These are phyloP conservation scores for Linum trigynum DNA, from an alignment of 345 rosid genomes.

Conservation along the genomic window DNA sequence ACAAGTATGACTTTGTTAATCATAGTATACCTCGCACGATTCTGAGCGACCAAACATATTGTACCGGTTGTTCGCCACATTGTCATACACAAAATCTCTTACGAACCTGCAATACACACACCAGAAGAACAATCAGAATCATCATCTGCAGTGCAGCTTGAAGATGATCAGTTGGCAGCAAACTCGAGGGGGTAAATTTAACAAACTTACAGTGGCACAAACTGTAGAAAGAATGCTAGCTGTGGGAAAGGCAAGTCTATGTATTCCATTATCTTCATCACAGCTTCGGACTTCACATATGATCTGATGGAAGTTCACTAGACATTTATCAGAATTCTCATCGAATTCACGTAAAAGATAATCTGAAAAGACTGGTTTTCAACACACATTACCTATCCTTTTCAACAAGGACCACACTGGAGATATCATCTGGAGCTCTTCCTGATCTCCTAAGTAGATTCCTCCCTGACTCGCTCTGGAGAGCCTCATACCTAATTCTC, in stretches of 20 bases:
- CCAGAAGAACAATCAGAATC: not conserved
- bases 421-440: constrained; percentile 92
- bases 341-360: not conserved
- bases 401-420: constrained; percentile 81
- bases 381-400: constrained; percentile 42
- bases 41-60: constrained; percentile 67
- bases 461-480: constrained; percentile 79
- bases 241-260: constrained; percentile 80
- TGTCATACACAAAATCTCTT: constrained; percentile 65
- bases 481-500: constrained; percentile 76
- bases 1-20: not conserved
- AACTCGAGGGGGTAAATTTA: not conserved
- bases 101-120: constrained; percentile 38
- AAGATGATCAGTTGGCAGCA: not conserved
- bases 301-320: constrained; percentile 41
- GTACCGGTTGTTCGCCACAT: constrained; percentile 69
- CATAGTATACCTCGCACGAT: constrained; percentile 61
- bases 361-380: not conserved
- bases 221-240: constrained; percentile 57
- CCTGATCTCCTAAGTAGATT: constrained; percentile 68
- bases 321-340: constrained; percentile 2
- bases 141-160: not conserved
- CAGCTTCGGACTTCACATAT: constrained; percentile 76
- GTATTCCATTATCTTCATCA: constrained; percentile 76
- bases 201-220: constrained; percentile 58